Evolutionary conservation across 495 filamentous ascomycete genomes (phyloP).

Genomic region (Monascus purpureus): DNA sequence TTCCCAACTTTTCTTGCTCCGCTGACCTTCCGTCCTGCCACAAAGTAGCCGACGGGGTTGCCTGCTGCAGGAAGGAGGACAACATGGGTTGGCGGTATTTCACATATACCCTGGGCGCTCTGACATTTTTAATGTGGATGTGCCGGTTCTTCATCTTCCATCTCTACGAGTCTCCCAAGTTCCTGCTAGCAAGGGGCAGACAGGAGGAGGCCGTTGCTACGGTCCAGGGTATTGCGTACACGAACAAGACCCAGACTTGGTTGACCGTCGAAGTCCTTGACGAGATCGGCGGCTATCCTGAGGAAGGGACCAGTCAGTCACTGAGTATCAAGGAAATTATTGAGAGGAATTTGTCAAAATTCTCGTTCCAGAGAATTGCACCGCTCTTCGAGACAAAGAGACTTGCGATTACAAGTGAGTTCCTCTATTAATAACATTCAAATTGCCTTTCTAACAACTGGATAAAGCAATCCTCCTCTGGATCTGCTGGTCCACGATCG

Average conservation of each 20-base stretch:
- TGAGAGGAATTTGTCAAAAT: slow-evolving; percentile 37
- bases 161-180: slow-evolving; percentile 74
- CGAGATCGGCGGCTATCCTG: slow-evolving; percentile 35
- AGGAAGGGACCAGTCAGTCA: slow-evolving; percentile 16
- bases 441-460: not conserved
- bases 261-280: slow-evolving; percentile 38
- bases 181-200: slow-evolving; percentile 53
- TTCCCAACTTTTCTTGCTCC: slow-evolving; percentile 38
- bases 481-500: slow-evolving; percentile 44
- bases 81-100: slow-evolving; percentile 84
- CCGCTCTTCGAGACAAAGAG: slow-evolving; percentile 40
- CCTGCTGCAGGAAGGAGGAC: slow-evolving; percentile 39
- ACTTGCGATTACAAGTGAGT: slow-evolving; percentile 31
- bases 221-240: slow-evolving; percentile 46
- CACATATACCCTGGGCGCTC: slow-evolving; percentile 50
- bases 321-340: slow-evolving; percentile 32
- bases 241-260: slow-evolving; percentile 39
- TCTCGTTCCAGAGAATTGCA: slow-evolving; percentile 37
- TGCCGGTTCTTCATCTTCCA: slow-evolving; percentile 64
- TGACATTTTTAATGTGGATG: slow-evolving; percentile 57
- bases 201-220: slow-evolving; percentile 61
- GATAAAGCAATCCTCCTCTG: slow-evolving; percentile 29
- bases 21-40: slow-evolving; percentile 19
- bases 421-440: not conserved
- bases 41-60: slow-evolving; percentile 14